Evolutionary conservation across 2,329 filamentous ascomycete species (phyloP), one percentile per base, ranked within the genome.

Genomic region (Coniochaeta ligniaria): DNA sequence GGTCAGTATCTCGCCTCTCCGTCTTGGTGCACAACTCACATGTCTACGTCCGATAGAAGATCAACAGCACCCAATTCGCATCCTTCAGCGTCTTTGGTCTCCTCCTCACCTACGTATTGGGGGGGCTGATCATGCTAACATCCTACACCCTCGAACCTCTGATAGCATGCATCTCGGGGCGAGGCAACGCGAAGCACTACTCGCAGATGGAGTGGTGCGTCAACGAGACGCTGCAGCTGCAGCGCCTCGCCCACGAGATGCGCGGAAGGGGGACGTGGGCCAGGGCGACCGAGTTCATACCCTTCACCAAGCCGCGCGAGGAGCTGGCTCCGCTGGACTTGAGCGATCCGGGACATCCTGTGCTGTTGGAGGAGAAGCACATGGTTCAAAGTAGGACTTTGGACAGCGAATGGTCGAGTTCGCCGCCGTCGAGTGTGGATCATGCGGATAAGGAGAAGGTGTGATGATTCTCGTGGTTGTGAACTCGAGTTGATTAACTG

Each of bases 81-180:
- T 68, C 68, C 3, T 70, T 72, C 56, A 71, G 66, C 58, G 17
- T 71, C 26, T 69, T 72, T 31, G 64, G 65, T n/a, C 59, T 72
- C 8, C 36, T 60, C 28, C 66, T 69, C 52, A 67, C 65, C 11
- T 64, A 65, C 11, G 43, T 63, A n/a, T 17, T 62, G 1, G 68
- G 69, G 9, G 20, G 55, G 3, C 6, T 67, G 11, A 61, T 66
- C 17, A 58, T 66, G 6, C 11, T 63, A 4, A n/a, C 58, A 2
- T 71, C 65, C 1, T 68, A 60, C 58, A 35, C 60, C 1, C 45
- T 66, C 1, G 64, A 68, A 20, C 61, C 63, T 0, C 38, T 66
- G 12, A 54, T 63, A 1, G 11, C 20, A 0, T 63, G 50, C 16
- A 59, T 70, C 4, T 58, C 62, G 31, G 60, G 61, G 11, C 56